Conservation (phyloP, 805 yeast species). For the Ogataea naganishii region DNA sequence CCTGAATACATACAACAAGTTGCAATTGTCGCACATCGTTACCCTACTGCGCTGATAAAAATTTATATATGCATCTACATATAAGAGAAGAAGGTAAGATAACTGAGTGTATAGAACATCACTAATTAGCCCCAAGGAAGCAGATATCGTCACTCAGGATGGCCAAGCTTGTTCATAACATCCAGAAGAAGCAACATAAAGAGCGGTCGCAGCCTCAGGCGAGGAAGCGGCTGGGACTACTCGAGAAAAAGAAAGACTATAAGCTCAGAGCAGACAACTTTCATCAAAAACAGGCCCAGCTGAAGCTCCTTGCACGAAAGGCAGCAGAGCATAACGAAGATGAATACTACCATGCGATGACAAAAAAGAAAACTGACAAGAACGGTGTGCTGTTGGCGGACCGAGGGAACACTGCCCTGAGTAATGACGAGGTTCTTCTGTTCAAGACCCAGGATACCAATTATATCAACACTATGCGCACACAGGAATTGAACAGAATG, state of each 20-base stretch:
- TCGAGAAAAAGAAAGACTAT: slow-evolving; percentile 90
- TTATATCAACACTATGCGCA: slow-evolving; percentile 70
- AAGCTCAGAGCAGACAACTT: slow-evolving; percentile 45
- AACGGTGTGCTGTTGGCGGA: slow-evolving; percentile 62
- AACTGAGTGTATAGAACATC: slow-evolving; percentile 1
- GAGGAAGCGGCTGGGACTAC: slow-evolving; percentile 68
- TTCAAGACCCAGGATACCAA: slow-evolving; percentile 87
- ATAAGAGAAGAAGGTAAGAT: too few relatives aligned
- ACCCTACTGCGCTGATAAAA: too few relatives aligned
- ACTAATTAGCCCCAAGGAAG: slow-evolving; percentile 1
- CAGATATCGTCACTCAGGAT: too few relatives aligned
- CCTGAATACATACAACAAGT: too few relatives aligned
- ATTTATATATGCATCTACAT: too few relatives aligned
- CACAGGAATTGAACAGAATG: slow-evolving; percentile 58
- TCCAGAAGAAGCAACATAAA: slow-evolving; percentile 92
- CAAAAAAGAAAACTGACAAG: slow-evolving; percentile 53
- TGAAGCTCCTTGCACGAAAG: slow-evolving; percentile 66
- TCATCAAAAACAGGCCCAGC: slow-evolving; percentile 50
- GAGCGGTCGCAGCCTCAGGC: slow-evolving; percentile 84
- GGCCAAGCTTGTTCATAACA: slow-evolving; percentile 79
- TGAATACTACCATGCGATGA: slow-evolving; percentile 95
- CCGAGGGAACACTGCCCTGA: slow-evolving; percentile 51
- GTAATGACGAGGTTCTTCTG: slow-evolving; percentile 70
- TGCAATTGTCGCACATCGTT: too few relatives aligned
- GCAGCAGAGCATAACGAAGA: slow-evolving; percentile 79